These are phyloP conservation scores for Wickerhamomyces chaumierensis DNA, from an alignment of 805 yeast genomes.

Conservation along the genomic window DNA sequence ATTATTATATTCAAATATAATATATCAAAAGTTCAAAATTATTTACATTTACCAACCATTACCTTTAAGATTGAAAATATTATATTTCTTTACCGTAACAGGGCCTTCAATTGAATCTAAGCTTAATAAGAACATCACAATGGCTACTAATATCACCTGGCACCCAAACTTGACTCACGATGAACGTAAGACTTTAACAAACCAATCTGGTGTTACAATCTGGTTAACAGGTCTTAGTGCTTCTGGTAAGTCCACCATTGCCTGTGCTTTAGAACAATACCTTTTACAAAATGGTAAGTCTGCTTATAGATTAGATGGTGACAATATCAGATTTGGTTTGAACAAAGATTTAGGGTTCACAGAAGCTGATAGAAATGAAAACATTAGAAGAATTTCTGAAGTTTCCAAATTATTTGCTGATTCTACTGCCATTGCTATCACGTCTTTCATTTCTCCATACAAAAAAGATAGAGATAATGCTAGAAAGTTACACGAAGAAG, in stretches of 20 bases:
- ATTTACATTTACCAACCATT: no score
- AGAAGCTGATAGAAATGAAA: constrained; percentile 87
- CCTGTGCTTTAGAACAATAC: constrained; percentile 84
- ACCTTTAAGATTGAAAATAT: no score
- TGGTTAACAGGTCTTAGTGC: constrained; percentile 97
- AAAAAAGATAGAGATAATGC: constrained; percentile 75
- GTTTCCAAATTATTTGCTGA: constrained; percentile 92
- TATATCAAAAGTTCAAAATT: no score
- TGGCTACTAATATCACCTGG: constrained; percentile 98
- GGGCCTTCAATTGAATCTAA: no score
- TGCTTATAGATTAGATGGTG: constrained; percentile 89
- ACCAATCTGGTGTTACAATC: constrained; percentile 80
- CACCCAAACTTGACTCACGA: constrained; percentile 78
- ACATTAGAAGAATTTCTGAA: constrained; percentile 89
- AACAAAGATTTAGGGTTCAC: constrained; percentile 92
- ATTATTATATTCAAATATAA: no score
- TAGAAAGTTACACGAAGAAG: constrained; percentile 69
- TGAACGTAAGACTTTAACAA: constrained; percentile 62
- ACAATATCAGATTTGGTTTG: constrained; percentile 87
- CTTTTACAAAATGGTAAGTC: constrained; percentile 57
- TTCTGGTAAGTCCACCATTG: constrained; percentile 82
- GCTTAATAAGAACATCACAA: no score
- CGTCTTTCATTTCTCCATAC: constrained; percentile 92
- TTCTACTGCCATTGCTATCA: constrained; percentile 75
- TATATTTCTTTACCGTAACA: no score